Evolutionary conservation across 2,329 filamentous ascomycete species (phyloP).

Genomic region (Arthrobotrys pseudoclavata): DNA sequence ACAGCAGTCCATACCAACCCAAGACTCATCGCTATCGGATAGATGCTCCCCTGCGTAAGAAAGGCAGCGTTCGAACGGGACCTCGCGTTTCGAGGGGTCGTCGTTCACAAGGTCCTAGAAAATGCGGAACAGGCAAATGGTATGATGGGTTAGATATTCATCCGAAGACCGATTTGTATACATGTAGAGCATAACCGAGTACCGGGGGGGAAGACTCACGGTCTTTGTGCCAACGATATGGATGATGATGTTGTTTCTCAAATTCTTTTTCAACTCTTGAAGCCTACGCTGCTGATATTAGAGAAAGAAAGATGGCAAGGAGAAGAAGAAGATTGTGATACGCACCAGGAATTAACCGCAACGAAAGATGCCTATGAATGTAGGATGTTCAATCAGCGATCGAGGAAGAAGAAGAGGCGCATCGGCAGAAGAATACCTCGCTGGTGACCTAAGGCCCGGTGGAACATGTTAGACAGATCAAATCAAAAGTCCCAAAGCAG

Average conservation of each 20-base stretch:
- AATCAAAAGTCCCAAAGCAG: neutral
- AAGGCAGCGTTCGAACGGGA: constrained; percentile 95
- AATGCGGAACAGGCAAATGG: neutral
- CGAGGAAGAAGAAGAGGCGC: no score
- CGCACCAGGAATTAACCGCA: constrained; percentile 64
- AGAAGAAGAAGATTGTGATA: neutral
- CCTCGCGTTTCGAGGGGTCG: constrained; percentile 82
- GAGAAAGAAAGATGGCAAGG: constrained; percentile 26
- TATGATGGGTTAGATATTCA: neutral
- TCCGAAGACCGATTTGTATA: neutral
- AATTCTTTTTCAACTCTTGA: constrained; percentile 64
- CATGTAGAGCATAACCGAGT: neutral
- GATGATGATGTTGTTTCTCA: constrained; percentile 64
- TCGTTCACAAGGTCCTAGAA: constrained; percentile 81
- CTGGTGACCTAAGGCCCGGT: constrained; percentile 40
- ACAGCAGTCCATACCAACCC: constrained; percentile 92
- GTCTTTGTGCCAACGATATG: constrained; percentile 82
- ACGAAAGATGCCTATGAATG: constrained; percentile 61
- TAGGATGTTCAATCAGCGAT: constrained; percentile 28
- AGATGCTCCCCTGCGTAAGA: constrained; percentile 78
- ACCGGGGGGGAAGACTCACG: constrained; percentile 34
- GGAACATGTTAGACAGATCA: constrained; percentile 11
- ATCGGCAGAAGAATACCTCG: constrained; percentile 30
- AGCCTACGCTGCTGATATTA: constrained; percentile 60
- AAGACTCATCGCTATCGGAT: constrained; percentile 67